Percentiles rank a stretch among this genome's conserved stretches.
These are phyloP conservation scores for Myriangium duriaei DNA, from an alignment of 2,329 filamentous ascomycete species.

Conservation along the genomic window DNA sequence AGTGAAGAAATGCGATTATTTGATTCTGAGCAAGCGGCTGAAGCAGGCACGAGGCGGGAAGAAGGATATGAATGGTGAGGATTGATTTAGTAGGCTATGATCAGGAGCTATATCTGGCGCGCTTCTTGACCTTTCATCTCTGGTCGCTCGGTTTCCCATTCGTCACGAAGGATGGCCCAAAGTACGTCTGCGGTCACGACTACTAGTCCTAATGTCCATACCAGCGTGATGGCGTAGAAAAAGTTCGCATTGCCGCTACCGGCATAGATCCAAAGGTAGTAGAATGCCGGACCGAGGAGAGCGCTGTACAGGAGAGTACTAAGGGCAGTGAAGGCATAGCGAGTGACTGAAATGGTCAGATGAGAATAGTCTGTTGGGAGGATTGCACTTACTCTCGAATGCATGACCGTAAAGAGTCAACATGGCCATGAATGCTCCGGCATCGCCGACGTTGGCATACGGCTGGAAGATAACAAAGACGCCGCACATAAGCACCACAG, in stretches of 20 bases:
- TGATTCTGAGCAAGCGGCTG: slow-evolving; percentile 38
- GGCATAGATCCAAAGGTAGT: slow-evolving; percentile 95
- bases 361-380: not conserved
- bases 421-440: slow-evolving; percentile 70
- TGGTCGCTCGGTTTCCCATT: slow-evolving; percentile 84
- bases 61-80: not conserved
- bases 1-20: slow-evolving; percentile 38
- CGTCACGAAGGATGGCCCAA: slow-evolving; percentile 80
- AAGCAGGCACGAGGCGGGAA: no score
- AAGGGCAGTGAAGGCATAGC: slow-evolving; percentile 79
- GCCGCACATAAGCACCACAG: slow-evolving; percentile 71
- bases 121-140: slow-evolving; percentile 83
- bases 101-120: slow-evolving; percentile 71
- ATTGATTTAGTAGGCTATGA: not conserved
- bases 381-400: slow-evolving; percentile 53
- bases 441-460: slow-evolving; percentile 86
- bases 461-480: slow-evolving; percentile 94
- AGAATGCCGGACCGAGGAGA: slow-evolving; percentile 85
- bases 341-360: slow-evolving; percentile 52
- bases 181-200: slow-evolving; percentile 77
- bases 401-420: slow-evolving; percentile 82
- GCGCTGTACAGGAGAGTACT: slow-evolving; percentile 77
- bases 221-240: slow-evolving; percentile 98
- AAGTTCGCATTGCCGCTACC: slow-evolving; percentile 98
- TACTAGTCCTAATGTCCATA: slow-evolving; percentile 86